A percentile compares a stretch with the other conserved stretches of the same genome.
These are phyloP conservation scores for Arabidopsis hybrid DNA, from an alignment of 441 rosid species.

Conservation along the genomic window DNA sequence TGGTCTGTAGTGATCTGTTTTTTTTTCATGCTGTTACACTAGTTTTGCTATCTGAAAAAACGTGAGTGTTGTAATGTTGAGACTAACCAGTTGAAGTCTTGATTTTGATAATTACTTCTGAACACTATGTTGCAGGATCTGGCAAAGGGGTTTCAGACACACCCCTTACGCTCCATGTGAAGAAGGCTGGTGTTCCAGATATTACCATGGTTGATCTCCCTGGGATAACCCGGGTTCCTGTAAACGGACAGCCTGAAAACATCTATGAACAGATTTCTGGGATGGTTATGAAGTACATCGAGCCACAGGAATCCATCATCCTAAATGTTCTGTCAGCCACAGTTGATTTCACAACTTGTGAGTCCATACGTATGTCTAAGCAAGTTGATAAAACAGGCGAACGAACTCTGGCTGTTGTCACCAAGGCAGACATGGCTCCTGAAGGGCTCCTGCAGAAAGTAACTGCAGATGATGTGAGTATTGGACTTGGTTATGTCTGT, in stretches of 20 bases:
- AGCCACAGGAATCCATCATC: slow-evolving; percentile 52
- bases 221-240: slow-evolving; percentile 54
- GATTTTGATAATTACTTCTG: not conserved
- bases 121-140: slow-evolving; percentile 16
- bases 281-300: slow-evolving; percentile 54
- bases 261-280: slow-evolving; percentile 48
- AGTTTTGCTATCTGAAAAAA: not conserved
- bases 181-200: slow-evolving; percentile 53
- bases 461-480: slow-evolving; percentile 51
- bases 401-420: slow-evolving; percentile 57
- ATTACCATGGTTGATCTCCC: slow-evolving; percentile 62
- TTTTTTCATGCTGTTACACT: not conserved
- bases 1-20: not conserved
- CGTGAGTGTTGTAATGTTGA: not conserved
- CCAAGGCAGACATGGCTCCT: slow-evolving; percentile 50
- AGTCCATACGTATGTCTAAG: slow-evolving; percentile 55
- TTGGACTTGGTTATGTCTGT: slow-evolving; percentile 57
- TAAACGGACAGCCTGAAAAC: slow-evolving; percentile 53
- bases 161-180: slow-evolving; percentile 36
- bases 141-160: slow-evolving; percentile 38
- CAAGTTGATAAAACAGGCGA: slow-evolving; percentile 51
- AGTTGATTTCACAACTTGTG: slow-evolving; percentile 51
- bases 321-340: slow-evolving; percentile 54
- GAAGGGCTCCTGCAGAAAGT: slow-evolving; percentile 55
- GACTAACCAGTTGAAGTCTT: not conserved